A percentile compares a stretch with the other conserved stretches of the same genome.
phyloP scores from a whole-genome alignment of 495 filamentous ascomycete genomes.

The Neurospora sp. region DNA sequence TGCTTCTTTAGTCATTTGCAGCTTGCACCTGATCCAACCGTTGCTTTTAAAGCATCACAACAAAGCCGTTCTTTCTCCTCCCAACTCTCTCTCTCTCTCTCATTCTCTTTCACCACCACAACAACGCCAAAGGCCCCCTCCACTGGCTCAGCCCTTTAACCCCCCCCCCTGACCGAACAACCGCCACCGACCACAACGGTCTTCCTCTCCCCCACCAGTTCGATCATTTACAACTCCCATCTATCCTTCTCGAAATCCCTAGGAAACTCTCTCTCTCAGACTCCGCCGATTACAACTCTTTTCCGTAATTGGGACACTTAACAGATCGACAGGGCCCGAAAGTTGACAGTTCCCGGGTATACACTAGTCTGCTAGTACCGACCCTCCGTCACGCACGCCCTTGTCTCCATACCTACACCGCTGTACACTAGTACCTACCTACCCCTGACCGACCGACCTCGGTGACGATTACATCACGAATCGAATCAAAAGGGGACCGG shows the following conservation, averaged over 20 bases:
- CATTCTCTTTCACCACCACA: background rate
- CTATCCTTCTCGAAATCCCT: background rate
- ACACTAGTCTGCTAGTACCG: background rate
- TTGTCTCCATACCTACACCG: background rate
- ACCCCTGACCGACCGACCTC: background rate
- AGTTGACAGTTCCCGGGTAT: background rate
- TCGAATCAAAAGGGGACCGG: background rate
- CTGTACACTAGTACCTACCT: background rate
- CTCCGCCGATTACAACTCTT: background rate
- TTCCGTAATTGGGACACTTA: background rate
- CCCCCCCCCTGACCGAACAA: background rate
- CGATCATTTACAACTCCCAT: background rate
- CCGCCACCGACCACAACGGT: background rate
- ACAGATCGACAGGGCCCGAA: background rate
- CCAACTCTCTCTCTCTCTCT: background rate
- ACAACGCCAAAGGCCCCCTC: background rate
- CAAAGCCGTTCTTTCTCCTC: constrained; percentile 1
- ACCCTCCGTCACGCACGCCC: background rate
- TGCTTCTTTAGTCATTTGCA: background rate
- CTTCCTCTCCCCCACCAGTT: background rate
- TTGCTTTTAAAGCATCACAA: background rate
- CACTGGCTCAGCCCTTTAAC: background rate
- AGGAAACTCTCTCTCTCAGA: background rate
- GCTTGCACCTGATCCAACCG: background rate
- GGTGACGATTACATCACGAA: background rate